phyloP scores from a whole-genome alignment of 202 grass and related monocot species.

The Schoenoplectus tabernaemontani region DNA sequence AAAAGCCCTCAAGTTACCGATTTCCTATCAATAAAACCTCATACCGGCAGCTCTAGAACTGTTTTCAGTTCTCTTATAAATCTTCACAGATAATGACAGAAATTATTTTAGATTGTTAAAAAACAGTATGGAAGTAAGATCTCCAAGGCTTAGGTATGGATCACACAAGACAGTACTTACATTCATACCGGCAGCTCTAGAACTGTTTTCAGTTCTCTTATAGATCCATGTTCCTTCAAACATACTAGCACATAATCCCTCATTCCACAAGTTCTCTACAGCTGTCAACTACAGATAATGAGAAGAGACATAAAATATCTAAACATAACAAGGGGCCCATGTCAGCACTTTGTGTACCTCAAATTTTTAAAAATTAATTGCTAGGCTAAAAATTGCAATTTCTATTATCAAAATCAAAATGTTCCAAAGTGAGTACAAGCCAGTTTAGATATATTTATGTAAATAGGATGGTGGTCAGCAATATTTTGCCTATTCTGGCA shows the following conservation, averaged over 20 bases:
- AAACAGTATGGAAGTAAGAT: background rate
- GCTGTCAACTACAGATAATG: constrained; percentile 49
- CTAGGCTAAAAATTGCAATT: background rate
- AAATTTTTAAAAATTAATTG: background rate
- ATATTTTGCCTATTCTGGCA: background rate
- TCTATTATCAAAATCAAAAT: background rate
- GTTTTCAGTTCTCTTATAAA: constrained; percentile 40
- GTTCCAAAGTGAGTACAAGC: background rate
- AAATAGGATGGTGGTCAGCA: background rate
- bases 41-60: constrained; percentile 37
- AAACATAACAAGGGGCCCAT: background rate
- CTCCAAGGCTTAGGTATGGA: background rate
- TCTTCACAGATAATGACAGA: background rate
- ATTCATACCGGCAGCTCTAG: constrained; percentile 33
- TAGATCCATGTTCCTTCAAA: constrained; percentile 75
- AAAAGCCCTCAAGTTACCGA: background rate
- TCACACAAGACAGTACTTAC: background rate
- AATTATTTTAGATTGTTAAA: background rate
- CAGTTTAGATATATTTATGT: background rate
- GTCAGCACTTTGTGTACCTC: background rate
- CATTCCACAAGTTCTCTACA: constrained; percentile 65
- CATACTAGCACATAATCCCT: constrained; percentile 75
- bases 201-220: constrained; percentile 46
- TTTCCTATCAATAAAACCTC: background rate
- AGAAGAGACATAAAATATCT: background rate